Evolutionary conservation across 495 filamentous ascomycete genomes (phyloP).

Genomic region (Clavariopsis aquatica): DNA sequence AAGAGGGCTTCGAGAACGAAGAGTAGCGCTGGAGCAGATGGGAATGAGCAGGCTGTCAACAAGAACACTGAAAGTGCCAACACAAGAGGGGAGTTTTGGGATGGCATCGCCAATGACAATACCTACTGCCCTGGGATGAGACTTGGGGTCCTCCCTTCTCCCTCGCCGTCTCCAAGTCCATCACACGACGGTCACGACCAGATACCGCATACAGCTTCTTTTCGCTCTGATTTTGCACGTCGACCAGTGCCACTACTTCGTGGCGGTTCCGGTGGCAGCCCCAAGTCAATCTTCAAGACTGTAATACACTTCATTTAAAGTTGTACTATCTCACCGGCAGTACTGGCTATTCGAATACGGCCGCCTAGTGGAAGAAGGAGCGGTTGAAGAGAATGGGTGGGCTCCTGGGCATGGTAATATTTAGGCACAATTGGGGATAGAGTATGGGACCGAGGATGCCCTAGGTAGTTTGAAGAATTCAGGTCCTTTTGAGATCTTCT

Average conservation of each 20-base stretch:
- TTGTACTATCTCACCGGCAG: conserved; percentile 20
- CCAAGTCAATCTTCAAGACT: background rate
- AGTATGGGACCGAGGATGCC: conserved; percentile 11
- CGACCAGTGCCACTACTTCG: no score
- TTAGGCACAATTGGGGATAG: conserved; percentile 11
- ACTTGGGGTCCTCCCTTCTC: background rate
- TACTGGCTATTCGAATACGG: background rate
- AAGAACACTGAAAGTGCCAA: no score
- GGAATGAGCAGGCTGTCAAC: no score
- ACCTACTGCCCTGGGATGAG: no score
- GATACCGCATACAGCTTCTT: no score
- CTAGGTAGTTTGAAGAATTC: background rate
- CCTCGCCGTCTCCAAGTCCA: background rate
- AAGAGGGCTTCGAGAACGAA: no score
- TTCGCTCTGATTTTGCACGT: no score
- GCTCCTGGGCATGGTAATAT: conserved; percentile 21
- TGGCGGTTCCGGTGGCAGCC: background rate
- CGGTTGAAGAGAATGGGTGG: conserved; percentile 27
- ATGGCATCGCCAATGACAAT: no score
- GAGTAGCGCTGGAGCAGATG: no score
- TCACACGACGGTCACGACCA: no score
- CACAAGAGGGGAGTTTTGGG: no score
- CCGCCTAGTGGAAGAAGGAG: conserved; percentile 4
- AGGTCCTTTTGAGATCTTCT: no score
- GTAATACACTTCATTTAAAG: background rate